A percentile compares a stretch with the other conserved stretches of the same genome.
phyloP scores from a whole-genome alignment of 805 yeast species.

The Lachancea sp. region DNA sequence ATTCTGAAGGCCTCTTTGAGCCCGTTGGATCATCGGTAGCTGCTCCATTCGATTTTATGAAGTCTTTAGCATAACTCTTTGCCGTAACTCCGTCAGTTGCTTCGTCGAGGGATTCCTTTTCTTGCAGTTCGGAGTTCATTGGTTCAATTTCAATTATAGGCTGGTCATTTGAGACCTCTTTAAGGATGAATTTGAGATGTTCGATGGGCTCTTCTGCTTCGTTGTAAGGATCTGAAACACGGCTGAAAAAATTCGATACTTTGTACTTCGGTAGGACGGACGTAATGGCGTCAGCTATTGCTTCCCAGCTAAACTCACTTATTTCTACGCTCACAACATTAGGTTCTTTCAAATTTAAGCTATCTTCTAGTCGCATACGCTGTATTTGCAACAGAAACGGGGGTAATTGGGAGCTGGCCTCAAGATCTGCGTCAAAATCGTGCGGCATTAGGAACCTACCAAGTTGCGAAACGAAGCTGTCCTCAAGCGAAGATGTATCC shows the following conservation, averaged over 20 bases:
- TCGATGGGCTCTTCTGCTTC: constrained; percentile 46
- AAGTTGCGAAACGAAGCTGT: constrained; percentile 2
- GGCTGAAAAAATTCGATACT: constrained; percentile 26
- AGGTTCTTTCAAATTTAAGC: constrained; percentile 34
- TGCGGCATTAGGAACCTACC: background rate
- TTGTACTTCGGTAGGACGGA: constrained; percentile 37
- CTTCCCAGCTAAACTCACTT: constrained; percentile 28
- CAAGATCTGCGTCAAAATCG: background rate
- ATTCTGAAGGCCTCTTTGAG: constrained; percentile 18
- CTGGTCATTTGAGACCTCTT: constrained; percentile 10
- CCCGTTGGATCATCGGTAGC: constrained; percentile 9
- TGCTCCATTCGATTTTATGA: background rate
- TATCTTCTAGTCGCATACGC: constrained; percentile 32
- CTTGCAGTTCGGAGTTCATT: constrained; percentile 3
- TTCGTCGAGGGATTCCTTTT: constrained; percentile 7
- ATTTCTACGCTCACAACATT: constrained; percentile 24
- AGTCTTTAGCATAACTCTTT: constrained; percentile 10
- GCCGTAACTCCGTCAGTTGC: constrained; percentile 16
- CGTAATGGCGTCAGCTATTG: constrained; percentile 23
- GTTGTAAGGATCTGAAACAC: constrained; percentile 45
- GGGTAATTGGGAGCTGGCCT: background rate
- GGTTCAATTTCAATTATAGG: constrained; percentile 2
- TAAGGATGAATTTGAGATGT: constrained; percentile 33
- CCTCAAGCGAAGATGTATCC: constrained; percentile 11
- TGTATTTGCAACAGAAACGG: constrained; percentile 32